A percentile compares a stretch with the other conserved stretches of the same genome.
phyloP scores from a whole-genome alignment of 306 rosid genomes.

The Quercus engelmannii region DNA sequence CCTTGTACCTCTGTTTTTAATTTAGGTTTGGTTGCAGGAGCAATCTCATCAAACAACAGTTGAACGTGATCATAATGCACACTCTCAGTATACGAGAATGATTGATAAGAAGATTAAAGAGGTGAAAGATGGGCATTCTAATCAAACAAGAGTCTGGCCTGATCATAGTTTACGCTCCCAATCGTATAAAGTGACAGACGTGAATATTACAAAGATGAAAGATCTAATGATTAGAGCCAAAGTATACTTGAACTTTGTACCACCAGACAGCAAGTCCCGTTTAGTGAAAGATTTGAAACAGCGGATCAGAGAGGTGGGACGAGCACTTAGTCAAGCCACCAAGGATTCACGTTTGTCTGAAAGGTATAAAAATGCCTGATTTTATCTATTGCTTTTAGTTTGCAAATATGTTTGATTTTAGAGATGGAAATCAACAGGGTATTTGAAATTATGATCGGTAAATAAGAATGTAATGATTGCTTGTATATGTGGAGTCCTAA shows the following conservation, averaged over 20 bases:
- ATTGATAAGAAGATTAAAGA: conserved; percentile 29
- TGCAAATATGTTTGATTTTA: not conserved
- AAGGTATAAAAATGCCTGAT: conserved; percentile 48
- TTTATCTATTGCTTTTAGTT: conserved; percentile 15
- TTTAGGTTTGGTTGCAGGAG: conserved; percentile 39
- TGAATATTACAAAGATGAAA: conserved; percentile 64
- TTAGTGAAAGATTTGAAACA: conserved; percentile 76
- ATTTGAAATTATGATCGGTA: not conserved
- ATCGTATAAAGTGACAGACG: conserved; percentile 32
- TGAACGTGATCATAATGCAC: conserved; percentile 29
- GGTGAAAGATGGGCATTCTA: conserved; percentile 22
- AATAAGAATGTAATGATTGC: not conserved
- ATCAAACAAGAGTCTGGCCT: conserved; percentile 21
- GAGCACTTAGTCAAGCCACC: conserved; percentile 56
- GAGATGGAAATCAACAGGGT: not conserved
- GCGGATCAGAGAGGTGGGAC: conserved; percentile 76
- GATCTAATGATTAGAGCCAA: conserved; percentile 87
- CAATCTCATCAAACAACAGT: conserved; percentile 23
- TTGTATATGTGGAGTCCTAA: not conserved
- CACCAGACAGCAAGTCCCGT: conserved; percentile 68
- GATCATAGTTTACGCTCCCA: conserved; percentile 31
- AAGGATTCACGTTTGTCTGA: conserved; percentile 67
- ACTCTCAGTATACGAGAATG: conserved; percentile 23
- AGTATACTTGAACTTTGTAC: conserved; percentile 65
- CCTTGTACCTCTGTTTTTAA: conserved; percentile 5